Evolutionary conservation across 805 yeast species (phyloP).

Genomic region (Suhomyces tanzawaensis): DNA sequence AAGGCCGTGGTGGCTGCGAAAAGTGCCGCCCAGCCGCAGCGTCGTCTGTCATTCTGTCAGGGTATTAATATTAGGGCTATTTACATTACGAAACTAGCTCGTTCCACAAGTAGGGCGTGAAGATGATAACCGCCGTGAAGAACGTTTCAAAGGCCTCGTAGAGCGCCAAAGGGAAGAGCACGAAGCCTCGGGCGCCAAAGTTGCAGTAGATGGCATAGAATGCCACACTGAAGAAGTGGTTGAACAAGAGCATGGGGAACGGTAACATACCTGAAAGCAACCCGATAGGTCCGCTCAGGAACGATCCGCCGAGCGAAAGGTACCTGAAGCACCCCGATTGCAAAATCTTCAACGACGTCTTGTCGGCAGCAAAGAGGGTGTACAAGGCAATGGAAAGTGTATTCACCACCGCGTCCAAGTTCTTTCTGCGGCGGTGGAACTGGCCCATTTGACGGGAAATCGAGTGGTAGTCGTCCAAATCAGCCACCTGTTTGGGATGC

Average conservation of each 20-base stretch:
- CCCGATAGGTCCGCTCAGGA: conserved; percentile 75
- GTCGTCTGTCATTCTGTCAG: too few species aligned
- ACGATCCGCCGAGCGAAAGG: conserved; percentile 80
- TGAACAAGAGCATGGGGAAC: conserved; percentile 67
- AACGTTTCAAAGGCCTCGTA: conserved; percentile 66
- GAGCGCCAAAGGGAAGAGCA: conserved; percentile 68
- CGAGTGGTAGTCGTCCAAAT: conserved; percentile 54
- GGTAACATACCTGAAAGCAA: conserved; percentile 81
- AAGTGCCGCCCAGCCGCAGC: too few species aligned
- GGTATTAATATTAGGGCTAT: too few species aligned
- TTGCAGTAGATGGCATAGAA: conserved; percentile 75
- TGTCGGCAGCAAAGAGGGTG: conserved; percentile 86
- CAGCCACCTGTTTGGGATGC: conserved; percentile 50
- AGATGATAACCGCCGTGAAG: conserved; percentile 70
- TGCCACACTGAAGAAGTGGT: conserved; percentile 90
- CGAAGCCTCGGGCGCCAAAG: conserved; percentile 59
- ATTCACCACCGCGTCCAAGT: conserved; percentile 79
- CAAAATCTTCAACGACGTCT: conserved; percentile 57
- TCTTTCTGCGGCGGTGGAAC: conserved; percentile 78
- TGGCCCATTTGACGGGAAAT: conserved; percentile 57
- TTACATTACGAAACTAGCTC: conserved; percentile 34
- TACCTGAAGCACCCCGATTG: conserved; percentile 89
- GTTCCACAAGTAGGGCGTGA: conserved; percentile 70
- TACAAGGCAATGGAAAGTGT: conserved; percentile 88
- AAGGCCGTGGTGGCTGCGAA: too few species aligned